A percentile compares a stretch with the other conserved stretches of the same genome.
phyloP scores from a whole-genome alignment of 306 rosid genomes.

The Adenanthera pavonina region DNA sequence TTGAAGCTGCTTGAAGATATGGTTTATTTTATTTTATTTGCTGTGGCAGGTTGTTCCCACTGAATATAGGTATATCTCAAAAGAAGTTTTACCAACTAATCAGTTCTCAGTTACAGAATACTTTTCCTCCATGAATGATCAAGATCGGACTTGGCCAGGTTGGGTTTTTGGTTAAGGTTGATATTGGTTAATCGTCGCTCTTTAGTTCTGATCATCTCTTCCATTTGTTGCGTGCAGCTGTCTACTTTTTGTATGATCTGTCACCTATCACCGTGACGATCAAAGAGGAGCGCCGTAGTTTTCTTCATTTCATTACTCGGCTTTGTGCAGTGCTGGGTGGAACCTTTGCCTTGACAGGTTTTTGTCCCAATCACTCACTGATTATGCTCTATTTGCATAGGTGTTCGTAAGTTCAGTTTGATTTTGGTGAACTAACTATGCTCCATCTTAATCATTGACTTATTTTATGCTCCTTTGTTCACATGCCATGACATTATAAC shows the following conservation, averaged over 20 bases:
- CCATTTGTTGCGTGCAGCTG: constrained; percentile 70
- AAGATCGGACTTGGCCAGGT: constrained; percentile 97
- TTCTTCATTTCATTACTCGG: constrained; percentile 95
- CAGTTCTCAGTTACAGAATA: constrained; percentile 98
- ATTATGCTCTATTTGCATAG: background rate
- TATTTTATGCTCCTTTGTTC: background rate
- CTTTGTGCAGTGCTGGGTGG: constrained; percentile 97
- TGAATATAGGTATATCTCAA: constrained; percentile 83
- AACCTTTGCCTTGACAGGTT: constrained; percentile 97
- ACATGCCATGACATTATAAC: background rate
- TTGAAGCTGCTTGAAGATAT: background rate
- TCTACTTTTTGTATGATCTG: constrained; percentile 96
- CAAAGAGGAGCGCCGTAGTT: constrained; percentile 95
- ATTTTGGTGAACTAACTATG: background rate
- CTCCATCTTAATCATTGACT: background rate
- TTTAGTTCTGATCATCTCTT: constrained; percentile 35
- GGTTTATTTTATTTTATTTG: background rate
- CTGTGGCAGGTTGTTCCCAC: constrained; percentile 91
- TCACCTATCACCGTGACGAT: constrained; percentile 97
- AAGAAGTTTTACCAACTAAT: constrained; percentile 91
- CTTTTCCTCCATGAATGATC: constrained; percentile 78
- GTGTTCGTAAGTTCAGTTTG: background rate
- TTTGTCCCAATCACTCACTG: constrained; percentile 16
- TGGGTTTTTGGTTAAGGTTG: constrained; percentile 37
- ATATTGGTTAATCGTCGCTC: constrained; percentile 18